Evolutionary conservation across 495 filamentous ascomycete species (phyloP), one percentile per base, ranked within the genome.

Genomic region (Astrothelium subdiscretum): DNA sequence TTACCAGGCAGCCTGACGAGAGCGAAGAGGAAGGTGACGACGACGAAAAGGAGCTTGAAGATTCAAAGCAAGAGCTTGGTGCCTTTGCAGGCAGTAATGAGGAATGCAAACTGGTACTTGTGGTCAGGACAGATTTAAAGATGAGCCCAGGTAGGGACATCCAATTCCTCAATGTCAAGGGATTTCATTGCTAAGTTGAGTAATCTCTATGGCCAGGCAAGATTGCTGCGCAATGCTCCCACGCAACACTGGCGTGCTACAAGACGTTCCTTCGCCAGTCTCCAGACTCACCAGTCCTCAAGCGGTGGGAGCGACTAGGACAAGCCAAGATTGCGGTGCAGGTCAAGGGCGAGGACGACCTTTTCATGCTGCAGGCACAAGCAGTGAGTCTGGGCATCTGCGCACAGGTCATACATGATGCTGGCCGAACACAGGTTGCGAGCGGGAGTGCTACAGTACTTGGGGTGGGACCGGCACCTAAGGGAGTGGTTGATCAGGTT

Each of bases 361-460:
- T 98, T 73, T 69, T 87, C 60, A 75, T 82, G 65, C 74, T 97
- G 64, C 85, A 90, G 75, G 88, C 83, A 27, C 84, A 84, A 73
- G 92, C 94, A 11, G 78, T 89, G 52, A 90, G 87, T 69, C 70
- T 96, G 59, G 94, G 92, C 2, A 75, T 98, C 40, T 92, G 90
- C 59, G 88, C 94, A 52, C 85, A 88, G 72, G 84, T 96, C 32
- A 90, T 98, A 58, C 83, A 87, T 68, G 94, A 98, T 80, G 94
- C 94, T n/a, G 94, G 94, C 29, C 81, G 94, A 61, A 98, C 94
- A 32, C 95, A 97, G 83, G 95, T 98, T 75, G 92, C 86, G n/a
- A 83, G 84, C 44, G 92, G 95, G 20, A 95, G 88, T 69, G 80
- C 87, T 69, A 98, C 94, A 3, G 94, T 97, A 32, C 78, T 97